Conservation (phyloP, 495 filamentous ascomycete species). For the Cenococcum geophilum region DNA sequence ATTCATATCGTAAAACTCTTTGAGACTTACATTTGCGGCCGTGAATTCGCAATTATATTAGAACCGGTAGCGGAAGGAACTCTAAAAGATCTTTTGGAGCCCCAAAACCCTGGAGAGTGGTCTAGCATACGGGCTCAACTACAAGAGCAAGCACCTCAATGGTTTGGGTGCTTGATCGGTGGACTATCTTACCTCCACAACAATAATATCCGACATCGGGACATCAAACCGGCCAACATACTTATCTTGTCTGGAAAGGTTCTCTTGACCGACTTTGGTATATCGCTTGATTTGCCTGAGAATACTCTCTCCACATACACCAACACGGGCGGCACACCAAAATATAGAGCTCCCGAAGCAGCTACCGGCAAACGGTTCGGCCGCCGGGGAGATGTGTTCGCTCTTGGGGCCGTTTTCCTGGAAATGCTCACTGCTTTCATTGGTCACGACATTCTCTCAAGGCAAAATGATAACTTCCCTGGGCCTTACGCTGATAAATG, state of each 20-base stretch:
- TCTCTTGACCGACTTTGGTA: slow-evolving; percentile 7
- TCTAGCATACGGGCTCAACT: too few relatives aligned
- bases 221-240: slow-evolving; percentile 13
- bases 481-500: too few relatives aligned
- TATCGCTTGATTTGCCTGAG: slow-evolving; percentile 2
- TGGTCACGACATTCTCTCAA: too few relatives aligned
- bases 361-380: slow-evolving; percentile 2
- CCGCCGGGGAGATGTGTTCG: neutral
- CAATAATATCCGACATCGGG: slow-evolving; percentile 9
- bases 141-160: neutral
- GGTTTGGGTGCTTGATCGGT: slow-evolving; percentile 7
- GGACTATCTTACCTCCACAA: slow-evolving; percentile 2
- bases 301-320: neutral
- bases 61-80: slow-evolving; percentile 1
- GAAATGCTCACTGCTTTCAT: slow-evolving; percentile 1
- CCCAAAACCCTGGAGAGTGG: neutral
- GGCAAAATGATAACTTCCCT: too few relatives aligned
- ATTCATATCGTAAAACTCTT: neutral
- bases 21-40: neutral
- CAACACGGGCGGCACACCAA: neutral
- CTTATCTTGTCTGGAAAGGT: neutral
- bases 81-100: neutral
- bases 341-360: slow-evolving; percentile 8
- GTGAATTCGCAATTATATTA: neutral
- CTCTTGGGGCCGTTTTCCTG: slow-evolving; percentile 8